phyloP scores from a whole-genome alignment of 352 stramenopile species.

The Peronospora belbahrii region DNA sequence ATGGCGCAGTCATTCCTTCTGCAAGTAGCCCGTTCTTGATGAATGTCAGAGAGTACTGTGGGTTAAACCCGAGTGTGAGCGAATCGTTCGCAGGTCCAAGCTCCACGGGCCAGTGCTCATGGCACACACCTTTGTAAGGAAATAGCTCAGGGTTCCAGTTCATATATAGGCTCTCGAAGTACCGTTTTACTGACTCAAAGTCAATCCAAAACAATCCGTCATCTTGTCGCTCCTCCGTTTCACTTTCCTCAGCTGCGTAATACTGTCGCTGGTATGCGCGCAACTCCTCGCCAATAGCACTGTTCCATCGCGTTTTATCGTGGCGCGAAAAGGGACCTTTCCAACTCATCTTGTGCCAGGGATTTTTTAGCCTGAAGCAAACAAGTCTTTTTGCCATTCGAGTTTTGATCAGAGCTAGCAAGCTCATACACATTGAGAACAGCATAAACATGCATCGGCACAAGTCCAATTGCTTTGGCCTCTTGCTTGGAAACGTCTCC shows the following conservation, averaged over 20 bases:
- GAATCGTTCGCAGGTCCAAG: constrained; percentile 85
- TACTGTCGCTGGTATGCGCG: constrained; percentile 47
- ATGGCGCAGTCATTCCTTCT: constrained; percentile 6
- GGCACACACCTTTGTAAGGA: constrained; percentile 63
- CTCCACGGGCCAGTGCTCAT: constrained; percentile 79
- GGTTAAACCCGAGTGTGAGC: constrained; percentile 89
- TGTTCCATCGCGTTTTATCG: constrained; percentile 48
- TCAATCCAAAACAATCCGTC: constrained; percentile 96
- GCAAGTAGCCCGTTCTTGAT: constrained; percentile 7
- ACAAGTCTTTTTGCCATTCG: constrained; percentile 41
- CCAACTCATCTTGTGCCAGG: constrained; percentile 87
- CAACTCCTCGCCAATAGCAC: constrained; percentile 49
- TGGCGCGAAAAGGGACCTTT: constrained; percentile 76
- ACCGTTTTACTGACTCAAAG: constrained; percentile 87
- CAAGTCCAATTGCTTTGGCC: constrained; percentile 85
- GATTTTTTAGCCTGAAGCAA: constrained; percentile 96
- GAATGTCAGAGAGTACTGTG: constrained; percentile 89
- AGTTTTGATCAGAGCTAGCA: constrained; percentile 41
- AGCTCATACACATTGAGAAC: constrained; percentile 90
- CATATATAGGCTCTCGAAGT: constrained; percentile 92
- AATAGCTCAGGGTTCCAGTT: constrained; percentile 95
- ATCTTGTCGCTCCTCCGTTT: constrained; percentile 41
- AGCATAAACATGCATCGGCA: constrained; percentile 95
- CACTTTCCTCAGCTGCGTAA: constrained; percentile 22
- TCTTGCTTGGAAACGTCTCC: constrained; percentile 67